phyloP scores from a whole-genome alignment of 441 rosid species.

The Gossypium schwendimanii region DNA sequence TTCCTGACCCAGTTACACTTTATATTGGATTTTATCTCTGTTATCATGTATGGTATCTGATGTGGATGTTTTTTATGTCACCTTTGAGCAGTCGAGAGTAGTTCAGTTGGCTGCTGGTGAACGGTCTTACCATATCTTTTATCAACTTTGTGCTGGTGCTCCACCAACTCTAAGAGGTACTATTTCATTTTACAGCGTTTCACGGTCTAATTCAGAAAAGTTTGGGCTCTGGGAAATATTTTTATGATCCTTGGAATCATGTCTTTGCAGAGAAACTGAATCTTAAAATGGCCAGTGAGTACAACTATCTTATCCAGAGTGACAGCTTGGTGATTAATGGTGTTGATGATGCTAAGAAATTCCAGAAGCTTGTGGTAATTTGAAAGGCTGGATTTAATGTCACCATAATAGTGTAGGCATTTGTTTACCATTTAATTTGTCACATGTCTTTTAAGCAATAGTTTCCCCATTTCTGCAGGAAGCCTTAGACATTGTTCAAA shows the following conservation, averaged over 20 bases:
- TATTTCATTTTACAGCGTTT: slow-evolving; percentile 1
- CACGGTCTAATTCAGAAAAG: slow-evolving; percentile 1
- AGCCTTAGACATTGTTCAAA: slow-evolving; percentile 66
- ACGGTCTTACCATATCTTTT: slow-evolving; percentile 88
- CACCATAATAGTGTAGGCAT: neutral
- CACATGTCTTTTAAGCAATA: slow-evolving; percentile 6
- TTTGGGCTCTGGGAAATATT: neutral
- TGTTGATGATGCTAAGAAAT: slow-evolving; percentile 67
- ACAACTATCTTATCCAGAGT: slow-evolving; percentile 82
- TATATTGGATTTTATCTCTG: slow-evolving; percentile 11
- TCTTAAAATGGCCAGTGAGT: slow-evolving; percentile 69
- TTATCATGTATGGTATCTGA: slow-evolving; percentile 24
- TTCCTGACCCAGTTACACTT: slow-evolving; percentile 20
- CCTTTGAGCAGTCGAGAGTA: slow-evolving; percentile 79
- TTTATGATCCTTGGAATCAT: neutral
- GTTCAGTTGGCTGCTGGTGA: slow-evolving; percentile 84
- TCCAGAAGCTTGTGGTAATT: slow-evolving; percentile 64
- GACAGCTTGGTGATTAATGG: slow-evolving; percentile 68
- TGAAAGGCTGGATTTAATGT: slow-evolving; percentile 7
- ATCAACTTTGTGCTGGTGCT: slow-evolving; percentile 96
- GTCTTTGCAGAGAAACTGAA: slow-evolving; percentile 61
- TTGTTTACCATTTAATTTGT: slow-evolving; percentile 11
- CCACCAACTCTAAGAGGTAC: slow-evolving; percentile 76
- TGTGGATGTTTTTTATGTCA: slow-evolving; percentile 15
- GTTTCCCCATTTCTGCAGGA: slow-evolving; percentile 42